These are phyloP conservation scores for Talaromyces wortmannii DNA, from an alignment of 495 filamentous ascomycete genomes.

Conservation along the genomic window DNA sequence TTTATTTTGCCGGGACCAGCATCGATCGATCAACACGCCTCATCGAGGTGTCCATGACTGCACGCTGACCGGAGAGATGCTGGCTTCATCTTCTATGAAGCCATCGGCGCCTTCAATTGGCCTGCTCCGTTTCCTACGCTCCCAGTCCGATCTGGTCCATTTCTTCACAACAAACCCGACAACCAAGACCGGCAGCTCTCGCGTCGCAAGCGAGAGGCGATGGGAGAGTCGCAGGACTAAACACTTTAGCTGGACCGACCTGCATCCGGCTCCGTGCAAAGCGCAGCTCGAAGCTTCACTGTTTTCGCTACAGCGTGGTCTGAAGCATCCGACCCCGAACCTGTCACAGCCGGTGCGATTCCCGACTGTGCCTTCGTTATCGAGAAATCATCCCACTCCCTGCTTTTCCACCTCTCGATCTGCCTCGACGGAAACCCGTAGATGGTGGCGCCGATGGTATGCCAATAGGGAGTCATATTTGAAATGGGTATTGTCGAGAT, in stretches of 20 bases:
- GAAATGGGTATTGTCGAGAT: conserved; percentile 16
- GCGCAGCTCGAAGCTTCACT: conserved; percentile 6
- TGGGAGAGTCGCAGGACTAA: conserved; percentile 16
- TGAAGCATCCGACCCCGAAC: not conserved
- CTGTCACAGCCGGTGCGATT: not conserved
- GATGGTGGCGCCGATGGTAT: conserved; percentile 52
- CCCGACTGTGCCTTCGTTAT: not conserved
- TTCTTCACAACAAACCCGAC: conserved; percentile 40
- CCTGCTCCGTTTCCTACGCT: conserved; percentile 55
- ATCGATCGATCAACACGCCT: not conserved
- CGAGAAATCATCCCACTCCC: not conserved
- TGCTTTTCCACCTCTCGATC: conserved; percentile 17
- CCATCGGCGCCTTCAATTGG: conserved; percentile 47
- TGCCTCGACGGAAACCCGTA: conserved; percentile 34
- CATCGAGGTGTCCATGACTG: not conserved
- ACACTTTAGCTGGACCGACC: conserved; percentile 17
- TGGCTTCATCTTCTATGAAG: conserved; percentile 25
- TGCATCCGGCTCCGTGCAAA: conserved; percentile 7
- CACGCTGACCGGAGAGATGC: conserved; percentile 20
- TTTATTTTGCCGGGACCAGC: not conserved
- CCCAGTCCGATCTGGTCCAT: conserved; percentile 47
- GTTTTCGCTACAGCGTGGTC: not conserved
- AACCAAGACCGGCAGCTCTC: conserved; percentile 7
- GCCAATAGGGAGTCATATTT: conserved; percentile 9
- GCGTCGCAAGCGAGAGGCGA: conserved; percentile 18